phyloP scores from a whole-genome alignment of 1,284 basidiomycete species.

The Ganoderma boninense region DNA sequence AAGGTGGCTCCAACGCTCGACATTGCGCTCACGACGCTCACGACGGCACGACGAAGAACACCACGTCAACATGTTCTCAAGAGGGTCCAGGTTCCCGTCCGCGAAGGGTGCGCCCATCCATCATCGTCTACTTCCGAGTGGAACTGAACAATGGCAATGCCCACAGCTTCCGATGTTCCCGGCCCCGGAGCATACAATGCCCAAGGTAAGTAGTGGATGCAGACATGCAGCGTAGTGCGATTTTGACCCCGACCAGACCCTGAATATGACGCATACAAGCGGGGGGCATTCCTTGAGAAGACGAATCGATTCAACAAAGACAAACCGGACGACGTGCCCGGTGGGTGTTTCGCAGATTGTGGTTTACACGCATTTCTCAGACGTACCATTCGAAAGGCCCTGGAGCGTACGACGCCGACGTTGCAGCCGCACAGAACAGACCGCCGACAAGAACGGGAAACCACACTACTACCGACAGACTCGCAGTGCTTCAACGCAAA shows the following conservation, averaged over 20 bases:
- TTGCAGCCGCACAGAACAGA: constrained; percentile 21
- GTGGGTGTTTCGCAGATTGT: constrained; percentile 39
- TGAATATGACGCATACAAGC: constrained; percentile 58
- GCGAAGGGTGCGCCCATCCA: constrained; percentile 32
- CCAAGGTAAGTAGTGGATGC: constrained; percentile 26
- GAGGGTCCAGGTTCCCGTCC: constrained; percentile 36
- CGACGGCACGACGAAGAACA: not conserved
- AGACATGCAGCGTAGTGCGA: not conserved
- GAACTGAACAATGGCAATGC: not conserved
- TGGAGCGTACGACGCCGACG: constrained; percentile 42
- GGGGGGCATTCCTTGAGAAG: constrained; percentile 64
- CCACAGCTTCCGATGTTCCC: constrained; percentile 38
- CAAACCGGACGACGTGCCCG: constrained; percentile 49
- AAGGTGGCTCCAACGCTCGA: not conserved
- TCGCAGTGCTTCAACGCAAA: constrained; percentile 64
- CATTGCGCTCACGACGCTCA: constrained; percentile 1
- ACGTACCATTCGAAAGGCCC: constrained; percentile 42
- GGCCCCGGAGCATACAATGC: constrained; percentile 41
- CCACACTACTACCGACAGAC: constrained; percentile 49
- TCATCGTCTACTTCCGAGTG: not conserved
- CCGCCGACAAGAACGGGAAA: constrained; percentile 23
- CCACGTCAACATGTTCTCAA: constrained; percentile 32
- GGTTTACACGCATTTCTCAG: constrained; percentile 1
- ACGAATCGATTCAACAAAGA: constrained; percentile 57
- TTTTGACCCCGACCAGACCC: constrained; percentile 42